Evolutionary conservation across 2,329 filamentous ascomycete genomes (phyloP), one percentile per base, ranked within the genome.

Genomic region (Hypoxylon sp.): DNA sequence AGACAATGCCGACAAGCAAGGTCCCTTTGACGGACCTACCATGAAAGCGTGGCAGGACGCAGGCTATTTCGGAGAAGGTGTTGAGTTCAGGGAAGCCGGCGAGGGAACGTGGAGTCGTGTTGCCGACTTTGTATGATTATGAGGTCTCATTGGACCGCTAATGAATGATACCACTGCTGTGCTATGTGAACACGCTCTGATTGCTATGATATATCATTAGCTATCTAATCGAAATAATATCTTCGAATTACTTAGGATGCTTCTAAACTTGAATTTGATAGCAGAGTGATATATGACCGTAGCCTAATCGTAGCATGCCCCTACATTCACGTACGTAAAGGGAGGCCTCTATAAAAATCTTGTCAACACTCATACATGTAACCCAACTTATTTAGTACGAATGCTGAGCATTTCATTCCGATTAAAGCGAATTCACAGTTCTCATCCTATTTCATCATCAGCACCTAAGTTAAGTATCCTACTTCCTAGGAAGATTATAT

Each of bases 11-110:
- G 86, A 88, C 51, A 87, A 87, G 63, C 93, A 99, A 79, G 96
- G 96, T 0, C 95, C 96, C 0, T 99, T 94, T 78, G 93, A 98
- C 76, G 88, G 86, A 6, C 79, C 85, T 4, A 95, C 91, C 38
- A 98, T 99, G 96, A 88, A 90, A 74, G 92, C 93, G 2, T 99
- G 96, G 96, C 89, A 91, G 72, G 89, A 93, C 68, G 93, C 93
- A 23, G 96, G 96, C 2, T 98, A 98, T 78, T 99, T 99, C 80
- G 91, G 90, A 11, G 91, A 96, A 70, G 93, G 93, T 0, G 93
- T 97, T 23, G 95, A 94, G 77, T 94, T 95, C 74, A 86, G 89
- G 70, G 83, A 80, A 66, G 86, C 82, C 5, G 88, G 86, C 10
- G 83, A 85, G 49, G 85, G 86, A 79, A 38, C 79, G 10, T 92